A percentile compares a stretch with the other conserved stretches of the same genome.
phyloP scores from a whole-genome alignment of 2,329 filamentous ascomycete species.

The Sclerotinia glacialis region DNA sequence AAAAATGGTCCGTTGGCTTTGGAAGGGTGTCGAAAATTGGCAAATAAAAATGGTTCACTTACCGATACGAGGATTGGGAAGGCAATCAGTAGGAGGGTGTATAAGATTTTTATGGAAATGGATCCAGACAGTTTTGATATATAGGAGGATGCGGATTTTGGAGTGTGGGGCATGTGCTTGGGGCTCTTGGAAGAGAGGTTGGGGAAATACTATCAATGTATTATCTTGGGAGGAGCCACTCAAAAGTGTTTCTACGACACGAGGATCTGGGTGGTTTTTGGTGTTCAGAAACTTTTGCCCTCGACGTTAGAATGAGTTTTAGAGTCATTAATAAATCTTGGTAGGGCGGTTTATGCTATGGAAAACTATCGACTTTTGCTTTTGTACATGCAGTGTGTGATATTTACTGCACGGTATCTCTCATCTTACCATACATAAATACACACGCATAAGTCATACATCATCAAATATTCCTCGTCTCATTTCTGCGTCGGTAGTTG shows the following conservation, averaged over 20 bases:
- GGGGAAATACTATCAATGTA: constrained; percentile 38
- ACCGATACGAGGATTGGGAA: constrained; percentile 56
- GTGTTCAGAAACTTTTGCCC: not conserved
- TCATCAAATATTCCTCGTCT: not conserved
- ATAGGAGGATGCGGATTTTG: constrained; percentile 12
- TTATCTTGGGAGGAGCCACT: not conserved
- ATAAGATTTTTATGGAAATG: constrained; percentile 57
- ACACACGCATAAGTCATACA: not conserved
- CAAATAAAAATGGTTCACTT: constrained; percentile 54
- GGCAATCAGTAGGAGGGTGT: constrained; percentile 56
- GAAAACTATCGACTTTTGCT: not conserved
- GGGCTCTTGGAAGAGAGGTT: not conserved
- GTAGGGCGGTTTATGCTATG: not conserved
- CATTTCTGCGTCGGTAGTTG: not conserved
- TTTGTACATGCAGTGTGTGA: not conserved
- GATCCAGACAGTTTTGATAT: constrained; percentile 43
- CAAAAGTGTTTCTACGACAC: not conserved
- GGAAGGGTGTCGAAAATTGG: constrained; percentile 57
- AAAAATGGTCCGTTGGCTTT: constrained; percentile 59
- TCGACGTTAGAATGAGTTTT: not conserved
- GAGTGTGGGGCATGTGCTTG: not conserved
- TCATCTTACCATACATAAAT: not conserved
- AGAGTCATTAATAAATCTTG: not conserved
- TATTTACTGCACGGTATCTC: not conserved
- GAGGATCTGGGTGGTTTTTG: not conserved